phyloP scores from a whole-genome alignment of 2,329 filamentous ascomycete genomes.

The Purpureocillium lavendulum region DNA sequence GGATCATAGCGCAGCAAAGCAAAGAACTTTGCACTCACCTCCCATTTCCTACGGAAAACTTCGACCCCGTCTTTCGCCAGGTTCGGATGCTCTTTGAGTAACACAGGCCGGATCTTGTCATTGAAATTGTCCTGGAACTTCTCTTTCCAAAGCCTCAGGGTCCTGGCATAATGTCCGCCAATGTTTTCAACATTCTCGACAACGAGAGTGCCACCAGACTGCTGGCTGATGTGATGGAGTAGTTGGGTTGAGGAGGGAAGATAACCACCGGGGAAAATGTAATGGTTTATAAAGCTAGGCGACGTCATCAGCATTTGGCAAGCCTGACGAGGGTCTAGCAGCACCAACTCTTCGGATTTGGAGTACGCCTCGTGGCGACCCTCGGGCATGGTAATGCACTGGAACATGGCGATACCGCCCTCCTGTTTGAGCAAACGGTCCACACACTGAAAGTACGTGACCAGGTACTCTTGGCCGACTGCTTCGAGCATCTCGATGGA shows the following conservation, averaged over 20 bases:
- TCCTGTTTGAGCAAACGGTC: constrained; percentile 56
- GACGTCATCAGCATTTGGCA: not conserved
- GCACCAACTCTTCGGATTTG: constrained; percentile 51
- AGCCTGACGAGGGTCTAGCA: no score
- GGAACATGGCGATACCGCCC: constrained; percentile 61
- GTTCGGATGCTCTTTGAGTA: constrained; percentile 47
- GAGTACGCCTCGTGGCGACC: constrained; percentile 57
- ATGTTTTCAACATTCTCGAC: constrained; percentile 65
- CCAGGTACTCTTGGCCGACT: constrained; percentile 59
- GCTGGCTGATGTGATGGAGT: constrained; percentile 49
- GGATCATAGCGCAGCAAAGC: no score
- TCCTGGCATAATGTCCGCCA: constrained; percentile 64
- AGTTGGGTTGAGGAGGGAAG: constrained; percentile 51
- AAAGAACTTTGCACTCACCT: constrained; percentile 31
- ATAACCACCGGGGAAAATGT: constrained; percentile 74
- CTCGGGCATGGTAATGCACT: constrained; percentile 72
- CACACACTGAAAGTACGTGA: constrained; percentile 59
- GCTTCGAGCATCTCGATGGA: constrained; percentile 75
- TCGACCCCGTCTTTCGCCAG: constrained; percentile 56
- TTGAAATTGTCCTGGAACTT: constrained; percentile 58
- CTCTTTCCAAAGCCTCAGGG: constrained; percentile 60
- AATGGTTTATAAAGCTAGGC: constrained; percentile 59
- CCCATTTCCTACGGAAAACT: constrained; percentile 64
- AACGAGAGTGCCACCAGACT: constrained; percentile 53
- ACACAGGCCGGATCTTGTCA: constrained; percentile 47